phyloP scores from a whole-genome alignment of 164 flowering plant species.

The Hamamelis virginiana region DNA sequence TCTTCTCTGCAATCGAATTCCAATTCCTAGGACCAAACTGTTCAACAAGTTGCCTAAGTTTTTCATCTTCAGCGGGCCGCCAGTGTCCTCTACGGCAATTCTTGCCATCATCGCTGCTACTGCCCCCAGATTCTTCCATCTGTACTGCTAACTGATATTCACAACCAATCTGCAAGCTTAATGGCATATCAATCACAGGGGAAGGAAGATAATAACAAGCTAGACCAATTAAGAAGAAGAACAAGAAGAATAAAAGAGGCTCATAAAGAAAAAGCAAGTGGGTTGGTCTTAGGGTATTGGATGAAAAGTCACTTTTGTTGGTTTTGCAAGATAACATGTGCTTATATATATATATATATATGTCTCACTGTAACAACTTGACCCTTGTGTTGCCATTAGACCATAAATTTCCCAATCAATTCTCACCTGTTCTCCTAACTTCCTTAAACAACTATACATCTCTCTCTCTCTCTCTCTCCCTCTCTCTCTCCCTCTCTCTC shows the following conservation, averaged over 20 bases:
- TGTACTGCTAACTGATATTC: neutral
- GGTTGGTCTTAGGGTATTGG: constrained; percentile 13
- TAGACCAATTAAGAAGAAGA: neutral
- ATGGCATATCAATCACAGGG: neutral
- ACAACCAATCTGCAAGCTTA: neutral
- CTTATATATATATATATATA: constrained; percentile 2
- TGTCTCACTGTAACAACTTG: too few species aligned
- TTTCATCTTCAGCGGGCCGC: constrained; percentile 44
- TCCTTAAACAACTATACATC: constrained; percentile 30
- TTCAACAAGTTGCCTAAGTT: constrained; percentile 31
- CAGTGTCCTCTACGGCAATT: constrained; percentile 39
- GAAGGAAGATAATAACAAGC: neutral
- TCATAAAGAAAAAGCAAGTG: neutral
- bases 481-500: too few species aligned
- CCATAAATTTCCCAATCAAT: constrained; percentile 3
- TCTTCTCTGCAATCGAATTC: constrained; percentile 42
- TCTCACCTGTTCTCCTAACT: constrained; percentile 21
- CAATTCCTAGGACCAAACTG: constrained; percentile 39
- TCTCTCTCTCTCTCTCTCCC: constrained; percentile 5
- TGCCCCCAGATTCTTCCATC: constrained; percentile 23
- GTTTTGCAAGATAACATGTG: constrained; percentile 11
- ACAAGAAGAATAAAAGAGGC: neutral
- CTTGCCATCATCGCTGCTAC: constrained; percentile 12
- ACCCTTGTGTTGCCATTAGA: neutral
- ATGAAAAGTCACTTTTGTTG: constrained; percentile 32